A percentile compares a stretch with the other conserved stretches of the same genome.
Evolutionary conservation across 2,329 filamentous ascomycete species (phyloP).

Genomic region (Thielaviopsis populi): DNA sequence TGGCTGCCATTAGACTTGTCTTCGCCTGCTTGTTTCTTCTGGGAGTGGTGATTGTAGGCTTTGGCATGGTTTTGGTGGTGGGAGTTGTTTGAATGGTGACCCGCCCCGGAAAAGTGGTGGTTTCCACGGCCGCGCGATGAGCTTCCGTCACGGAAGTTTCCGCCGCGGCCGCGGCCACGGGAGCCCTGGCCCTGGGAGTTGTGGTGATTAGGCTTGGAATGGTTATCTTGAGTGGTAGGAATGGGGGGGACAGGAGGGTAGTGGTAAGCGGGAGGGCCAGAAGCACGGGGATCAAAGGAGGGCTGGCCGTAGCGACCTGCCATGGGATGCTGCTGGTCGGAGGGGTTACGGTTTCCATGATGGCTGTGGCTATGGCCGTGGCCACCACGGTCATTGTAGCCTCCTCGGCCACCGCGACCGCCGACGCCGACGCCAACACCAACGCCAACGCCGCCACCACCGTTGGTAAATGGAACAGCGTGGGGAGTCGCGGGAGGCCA

Average conservation of each 20-base stretch:
- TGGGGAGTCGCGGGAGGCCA: conserved; percentile 26
- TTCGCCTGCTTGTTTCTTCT: conserved; percentile 13
- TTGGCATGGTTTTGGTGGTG: conserved; percentile 22
- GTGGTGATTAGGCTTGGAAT: conserved; percentile 24
- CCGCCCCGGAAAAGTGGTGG: conserved; percentile 33
- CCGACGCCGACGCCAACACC: conserved; percentile 17
- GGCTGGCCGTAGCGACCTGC: conserved; percentile 12
- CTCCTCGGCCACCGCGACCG: conserved; percentile 27
- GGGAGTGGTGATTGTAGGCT: conserved; percentile 19
- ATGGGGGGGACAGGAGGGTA: conserved; percentile 28
- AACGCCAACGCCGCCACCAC: conserved; percentile 5
- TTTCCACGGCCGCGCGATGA: conserved; percentile 29
- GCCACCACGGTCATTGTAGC: conserved; percentile 32
- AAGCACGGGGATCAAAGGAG: conserved; percentile 12
- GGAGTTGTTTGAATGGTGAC: conserved; percentile 25
- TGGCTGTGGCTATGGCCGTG: conserved; percentile 16
- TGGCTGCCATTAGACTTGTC: conserved; percentile 14
- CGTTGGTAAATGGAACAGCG: conserved; percentile 17
- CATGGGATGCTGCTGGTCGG: conserved; percentile 14
- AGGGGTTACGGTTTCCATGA: conserved; percentile 1
- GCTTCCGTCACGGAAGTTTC: conserved; percentile 25
- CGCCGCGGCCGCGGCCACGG: conserved; percentile 25
- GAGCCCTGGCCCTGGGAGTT: conserved; percentile 15
- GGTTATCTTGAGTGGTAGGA: conserved; percentile 13
- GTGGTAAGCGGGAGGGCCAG: conserved; percentile 23